Evolutionary conservation across 192 early-diverging fungal species (phyloP).

Genomic region (Entophlyctis luteolus): DNA sequence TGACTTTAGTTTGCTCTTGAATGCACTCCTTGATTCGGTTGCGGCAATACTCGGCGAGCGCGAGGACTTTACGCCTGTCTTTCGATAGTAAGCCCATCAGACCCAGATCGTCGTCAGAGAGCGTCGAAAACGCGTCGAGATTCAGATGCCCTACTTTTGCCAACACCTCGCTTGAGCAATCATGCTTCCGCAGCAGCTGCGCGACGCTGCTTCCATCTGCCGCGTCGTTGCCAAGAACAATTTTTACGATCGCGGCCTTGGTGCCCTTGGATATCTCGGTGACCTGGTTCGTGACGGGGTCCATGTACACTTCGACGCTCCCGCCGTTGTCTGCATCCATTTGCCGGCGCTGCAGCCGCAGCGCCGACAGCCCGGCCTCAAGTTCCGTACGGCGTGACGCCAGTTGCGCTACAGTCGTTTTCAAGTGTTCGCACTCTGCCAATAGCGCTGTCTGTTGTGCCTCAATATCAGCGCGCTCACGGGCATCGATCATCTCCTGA

Average conservation of each 20-base stretch:
- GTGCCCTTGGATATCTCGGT: constrained; percentile 33
- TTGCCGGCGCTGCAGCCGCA: constrained; percentile 34
- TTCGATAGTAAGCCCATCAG: constrained; percentile 31
- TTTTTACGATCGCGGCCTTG: constrained; percentile 32
- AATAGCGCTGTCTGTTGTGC: constrained; percentile 28
- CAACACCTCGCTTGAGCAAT: constrained; percentile 37
- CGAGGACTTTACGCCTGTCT: constrained; percentile 48
- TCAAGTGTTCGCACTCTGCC: constrained; percentile 28
- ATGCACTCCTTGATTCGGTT: constrained; percentile 52
- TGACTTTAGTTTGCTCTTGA: constrained; percentile 49
- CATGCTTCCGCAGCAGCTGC: constrained; percentile 44
- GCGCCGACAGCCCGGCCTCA: constrained; percentile 33
- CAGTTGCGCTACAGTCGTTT: constrained; percentile 25
- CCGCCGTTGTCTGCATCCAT: constrained; percentile 37
- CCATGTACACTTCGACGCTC: constrained; percentile 25
- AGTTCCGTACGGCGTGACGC: constrained; percentile 35
- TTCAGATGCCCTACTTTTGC: constrained; percentile 33
- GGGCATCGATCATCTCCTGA: constrained; percentile 36
- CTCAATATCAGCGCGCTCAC: constrained; percentile 36
- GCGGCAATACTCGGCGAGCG: constrained; percentile 47
- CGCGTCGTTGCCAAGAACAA: constrained; percentile 45
- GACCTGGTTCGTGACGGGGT: constrained; percentile 38
- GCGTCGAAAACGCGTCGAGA: constrained; percentile 39
- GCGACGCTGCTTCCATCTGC: constrained; percentile 27
- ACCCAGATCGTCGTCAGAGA: constrained; percentile 39